phyloP scores from a whole-genome alignment of 2,329 filamentous ascomycete species.

The Fusarium sp. region DNA sequence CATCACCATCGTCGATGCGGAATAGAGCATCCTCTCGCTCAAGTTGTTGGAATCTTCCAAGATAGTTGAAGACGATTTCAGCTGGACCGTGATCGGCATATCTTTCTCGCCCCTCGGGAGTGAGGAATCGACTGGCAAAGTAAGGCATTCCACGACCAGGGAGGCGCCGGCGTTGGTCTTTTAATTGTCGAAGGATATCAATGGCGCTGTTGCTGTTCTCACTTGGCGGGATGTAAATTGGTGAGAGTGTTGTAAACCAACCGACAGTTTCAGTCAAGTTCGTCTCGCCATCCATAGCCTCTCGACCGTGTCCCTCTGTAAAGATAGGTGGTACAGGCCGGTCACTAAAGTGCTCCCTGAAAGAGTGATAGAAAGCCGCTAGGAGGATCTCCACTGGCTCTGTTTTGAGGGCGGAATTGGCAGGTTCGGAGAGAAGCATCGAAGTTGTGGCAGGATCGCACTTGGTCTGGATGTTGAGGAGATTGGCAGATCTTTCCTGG shows the following conservation, averaged over 20 bases:
- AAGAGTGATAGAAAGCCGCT: not conserved
- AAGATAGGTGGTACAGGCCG: not conserved
- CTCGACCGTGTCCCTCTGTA: conserved; percentile 3
- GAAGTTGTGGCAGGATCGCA: conserved; percentile 6
- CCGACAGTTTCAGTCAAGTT: conserved; percentile 1
- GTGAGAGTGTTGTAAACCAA: conserved; percentile 2
- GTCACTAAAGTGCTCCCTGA: not conserved
- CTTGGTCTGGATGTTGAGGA: not conserved
- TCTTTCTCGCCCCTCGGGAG: not conserved
- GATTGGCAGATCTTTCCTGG: not conserved
- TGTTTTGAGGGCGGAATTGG: not conserved
- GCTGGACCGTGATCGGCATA: conserved; percentile 6
- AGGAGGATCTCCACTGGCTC: not conserved
- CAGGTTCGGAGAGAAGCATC: not conserved
- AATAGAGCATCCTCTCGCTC: conserved; percentile 5
- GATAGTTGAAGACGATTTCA: conserved; percentile 5
- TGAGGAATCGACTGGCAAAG: not conserved
- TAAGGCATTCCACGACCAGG: not conserved
- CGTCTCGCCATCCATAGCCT: not conserved
- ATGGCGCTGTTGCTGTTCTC: not conserved
- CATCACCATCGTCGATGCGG: conserved; percentile 1
- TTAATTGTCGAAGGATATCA: not conserved
- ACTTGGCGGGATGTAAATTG: not conserved
- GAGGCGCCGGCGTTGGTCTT: not conserved
- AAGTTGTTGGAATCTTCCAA: conserved; percentile 9